Conservation (phyloP, 768 basidiomycete genomes). For the Podaxis sp. region DNA sequence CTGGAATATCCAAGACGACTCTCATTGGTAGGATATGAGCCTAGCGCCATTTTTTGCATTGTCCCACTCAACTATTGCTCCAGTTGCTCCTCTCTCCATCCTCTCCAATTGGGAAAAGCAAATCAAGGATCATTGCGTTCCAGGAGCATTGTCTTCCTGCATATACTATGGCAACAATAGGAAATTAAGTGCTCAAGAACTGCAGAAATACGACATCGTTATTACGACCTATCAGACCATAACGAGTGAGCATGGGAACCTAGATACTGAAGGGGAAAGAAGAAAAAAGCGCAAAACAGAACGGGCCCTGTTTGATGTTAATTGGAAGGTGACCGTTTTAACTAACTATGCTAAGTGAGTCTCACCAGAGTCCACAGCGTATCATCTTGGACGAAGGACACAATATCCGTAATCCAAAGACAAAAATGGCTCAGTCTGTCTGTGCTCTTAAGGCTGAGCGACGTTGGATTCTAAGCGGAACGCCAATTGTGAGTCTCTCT, state of each 20-base stretch:
- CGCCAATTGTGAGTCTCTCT: conserved; percentile 73
- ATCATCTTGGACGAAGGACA: conserved; percentile 91
- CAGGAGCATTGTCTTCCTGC: conserved; percentile 50
- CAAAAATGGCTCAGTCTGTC: conserved; percentile 78
- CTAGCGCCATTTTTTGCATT: not conserved
- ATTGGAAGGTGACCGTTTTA: conserved; percentile 69
- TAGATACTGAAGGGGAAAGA: conserved; percentile 28
- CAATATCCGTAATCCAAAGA: conserved; percentile 80
- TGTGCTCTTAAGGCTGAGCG: conserved; percentile 64
- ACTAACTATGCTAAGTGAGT: not conserved
- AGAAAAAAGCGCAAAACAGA: conserved; percentile 67
- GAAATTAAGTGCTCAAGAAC: conserved; percentile 52
- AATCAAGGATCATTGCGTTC: conserved; percentile 67
- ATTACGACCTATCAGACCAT: conserved; percentile 85
- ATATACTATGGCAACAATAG: conserved; percentile 77
- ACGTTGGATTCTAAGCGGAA: conserved; percentile 82
- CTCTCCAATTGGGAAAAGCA: conserved; percentile 90
- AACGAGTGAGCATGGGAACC: conserved; percentile 45
- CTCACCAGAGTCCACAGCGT: conserved; percentile 40
- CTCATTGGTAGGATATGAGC: conserved; percentile 61
- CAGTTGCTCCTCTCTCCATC: conserved; percentile 82
- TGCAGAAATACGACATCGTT: conserved; percentile 73
- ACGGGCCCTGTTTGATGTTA: conserved; percentile 60
- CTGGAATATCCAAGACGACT: conserved; percentile 63
- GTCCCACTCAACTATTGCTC: not conserved